Conservation (phyloP, 192 early-diverging fungal species). For the Phycomyces nitens region DNA sequence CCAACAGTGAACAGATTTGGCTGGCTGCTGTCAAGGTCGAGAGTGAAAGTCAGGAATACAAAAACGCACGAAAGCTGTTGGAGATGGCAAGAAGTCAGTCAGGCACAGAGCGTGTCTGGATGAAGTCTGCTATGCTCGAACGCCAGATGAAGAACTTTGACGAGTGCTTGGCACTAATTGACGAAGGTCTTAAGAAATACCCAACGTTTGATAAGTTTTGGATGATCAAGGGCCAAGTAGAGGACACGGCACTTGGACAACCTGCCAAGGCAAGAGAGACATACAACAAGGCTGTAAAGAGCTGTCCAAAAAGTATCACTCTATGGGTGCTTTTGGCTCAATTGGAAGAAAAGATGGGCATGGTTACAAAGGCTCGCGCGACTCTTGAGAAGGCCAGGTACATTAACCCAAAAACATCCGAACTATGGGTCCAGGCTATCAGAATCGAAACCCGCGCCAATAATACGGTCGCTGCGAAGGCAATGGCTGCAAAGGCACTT, state of each 20-base stretch:
- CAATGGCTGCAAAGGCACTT: constrained; percentile 82
- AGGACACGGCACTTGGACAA: constrained; percentile 55
- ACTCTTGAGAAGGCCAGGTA: constrained; percentile 84
- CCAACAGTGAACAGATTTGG: constrained; percentile 89
- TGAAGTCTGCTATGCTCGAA: constrained; percentile 90
- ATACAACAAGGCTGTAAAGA: constrained; percentile 67
- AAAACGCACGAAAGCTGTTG: constrained; percentile 72
- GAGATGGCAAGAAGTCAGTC: constrained; percentile 70
- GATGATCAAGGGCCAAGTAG: constrained; percentile 89
- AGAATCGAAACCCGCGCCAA: constrained; percentile 74
- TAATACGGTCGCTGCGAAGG: constrained; percentile 64
- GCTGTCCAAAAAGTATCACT: constrained; percentile 67
- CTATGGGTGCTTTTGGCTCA: constrained; percentile 81
- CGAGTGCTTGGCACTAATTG: constrained; percentile 64
- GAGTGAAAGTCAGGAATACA: constrained; percentile 78
- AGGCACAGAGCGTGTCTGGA: constrained; percentile 87
- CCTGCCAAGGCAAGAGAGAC: constrained; percentile 65
- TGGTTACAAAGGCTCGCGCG: constrained; percentile 72
- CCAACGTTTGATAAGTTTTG: constrained; percentile 85
- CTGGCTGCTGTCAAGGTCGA: constrained; percentile 96
- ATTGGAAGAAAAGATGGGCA: constrained; percentile 70
- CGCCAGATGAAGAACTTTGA: constrained; percentile 65
- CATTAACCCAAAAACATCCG: constrained; percentile 72
- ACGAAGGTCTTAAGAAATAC: constrained; percentile 64
- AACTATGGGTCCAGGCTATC: constrained; percentile 86